Percentiles rank a stretch among this genome's conserved stretches.
Conservation (phyloP, 129 eudicot genomes). For the Calendula officinalis region DNA sequence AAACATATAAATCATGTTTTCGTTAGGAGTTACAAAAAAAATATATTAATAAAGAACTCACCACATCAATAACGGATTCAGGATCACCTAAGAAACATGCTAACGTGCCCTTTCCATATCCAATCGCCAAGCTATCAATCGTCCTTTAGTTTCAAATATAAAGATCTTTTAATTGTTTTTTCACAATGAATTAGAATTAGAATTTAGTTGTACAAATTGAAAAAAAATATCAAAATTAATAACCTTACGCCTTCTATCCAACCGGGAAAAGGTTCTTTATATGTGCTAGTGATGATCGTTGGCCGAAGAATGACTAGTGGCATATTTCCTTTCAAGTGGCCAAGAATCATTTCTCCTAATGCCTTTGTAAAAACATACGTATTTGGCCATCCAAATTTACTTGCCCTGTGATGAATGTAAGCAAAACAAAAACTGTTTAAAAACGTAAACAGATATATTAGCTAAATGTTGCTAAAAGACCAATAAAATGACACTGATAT, state of each 20-base stretch:
- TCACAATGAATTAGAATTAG: neutral
- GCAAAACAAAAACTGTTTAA: too few species aligned
- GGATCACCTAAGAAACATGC: slow-evolving; percentile 43
- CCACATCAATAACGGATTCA: slow-evolving; percentile 33
- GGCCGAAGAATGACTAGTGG: slow-evolving; percentile 48
- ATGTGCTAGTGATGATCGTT: slow-evolving; percentile 53
- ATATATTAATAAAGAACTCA: slow-evolving; percentile 25
- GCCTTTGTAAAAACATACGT: slow-evolving; percentile 66
- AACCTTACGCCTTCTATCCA: slow-evolving; percentile 57
- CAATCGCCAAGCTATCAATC: slow-evolving; percentile 41
- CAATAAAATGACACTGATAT: too few species aligned
- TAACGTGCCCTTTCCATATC: slow-evolving; percentile 48
- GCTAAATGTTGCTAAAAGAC: too few species aligned
- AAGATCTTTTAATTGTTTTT: neutral
- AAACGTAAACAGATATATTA: too few species aligned
- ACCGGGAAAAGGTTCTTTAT: slow-evolving; percentile 63
- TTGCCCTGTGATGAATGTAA: slow-evolving; percentile 32
- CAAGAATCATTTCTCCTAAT: slow-evolving; percentile 58
- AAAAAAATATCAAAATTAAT: too few species aligned
- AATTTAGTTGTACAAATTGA: neutral
- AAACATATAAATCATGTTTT: neutral
- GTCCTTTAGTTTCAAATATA: slow-evolving; percentile 31
- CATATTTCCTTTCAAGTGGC: slow-evolving; percentile 29
- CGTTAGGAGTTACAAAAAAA: too few species aligned
- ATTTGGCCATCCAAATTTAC: slow-evolving; percentile 58